Evolutionary conservation across 345 rosid species (phyloP).

Genomic region (Litchi chinensis): DNA sequence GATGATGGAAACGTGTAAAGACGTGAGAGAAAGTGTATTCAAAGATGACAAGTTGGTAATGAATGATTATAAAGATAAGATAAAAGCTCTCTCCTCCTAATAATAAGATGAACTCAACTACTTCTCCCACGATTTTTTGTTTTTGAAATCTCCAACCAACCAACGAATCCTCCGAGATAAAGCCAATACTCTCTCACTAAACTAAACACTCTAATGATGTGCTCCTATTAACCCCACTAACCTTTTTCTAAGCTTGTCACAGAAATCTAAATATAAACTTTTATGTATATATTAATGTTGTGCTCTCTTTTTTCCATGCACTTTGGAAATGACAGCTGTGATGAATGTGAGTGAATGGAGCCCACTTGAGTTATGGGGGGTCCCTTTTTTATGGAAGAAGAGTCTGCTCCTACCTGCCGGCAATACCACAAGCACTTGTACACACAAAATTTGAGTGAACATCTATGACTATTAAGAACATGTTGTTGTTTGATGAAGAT

Average conservation of each 20-base stretch:
- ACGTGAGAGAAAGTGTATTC: neutral
- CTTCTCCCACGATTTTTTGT: neutral
- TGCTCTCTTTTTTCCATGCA: neutral
- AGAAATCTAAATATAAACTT: too few relatives aligned
- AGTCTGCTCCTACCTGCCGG: neutral
- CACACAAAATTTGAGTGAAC: neutral
- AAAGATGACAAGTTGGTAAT: neutral
- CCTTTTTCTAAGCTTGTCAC: too few relatives aligned
- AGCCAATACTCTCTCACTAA: neutral
- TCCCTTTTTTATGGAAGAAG: too few relatives aligned
- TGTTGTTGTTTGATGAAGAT: neutral
- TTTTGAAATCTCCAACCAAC: neutral
- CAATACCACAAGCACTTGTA: neutral
- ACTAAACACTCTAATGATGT: neutral
- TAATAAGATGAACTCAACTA: neutral
- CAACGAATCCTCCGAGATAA: neutral
- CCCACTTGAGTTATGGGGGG: neutral
- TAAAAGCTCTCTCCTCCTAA: neutral
- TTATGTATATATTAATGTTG: too few relatives aligned
- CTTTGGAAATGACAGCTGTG: neutral
- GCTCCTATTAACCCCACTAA: neutral
- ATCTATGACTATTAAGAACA: neutral
- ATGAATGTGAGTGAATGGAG: neutral
- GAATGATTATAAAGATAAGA: too few relatives aligned
- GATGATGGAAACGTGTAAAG: neutral